Conservation (phyloP, 1,284 basidiomycete species). For the Ganoderma lingzhi region DNA sequence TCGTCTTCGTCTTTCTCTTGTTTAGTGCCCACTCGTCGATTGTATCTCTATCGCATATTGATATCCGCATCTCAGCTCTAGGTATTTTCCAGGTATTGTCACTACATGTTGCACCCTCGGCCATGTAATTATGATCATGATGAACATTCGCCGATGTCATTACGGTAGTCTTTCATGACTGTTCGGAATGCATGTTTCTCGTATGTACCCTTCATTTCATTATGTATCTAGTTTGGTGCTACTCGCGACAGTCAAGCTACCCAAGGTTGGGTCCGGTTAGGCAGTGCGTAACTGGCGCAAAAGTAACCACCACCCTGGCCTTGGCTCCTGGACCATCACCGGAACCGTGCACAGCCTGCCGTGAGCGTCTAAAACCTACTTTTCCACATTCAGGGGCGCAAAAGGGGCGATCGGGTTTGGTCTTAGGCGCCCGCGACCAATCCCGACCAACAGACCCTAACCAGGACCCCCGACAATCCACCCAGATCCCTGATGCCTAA, state of each 20-base stretch:
- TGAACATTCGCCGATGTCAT: slow-evolving; percentile 20
- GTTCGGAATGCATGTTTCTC: slow-evolving; percentile 31
- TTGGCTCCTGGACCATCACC: background rate
- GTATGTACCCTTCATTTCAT: slow-evolving; percentile 11
- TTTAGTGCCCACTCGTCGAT: slow-evolving; percentile 31
- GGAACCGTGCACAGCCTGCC: background rate
- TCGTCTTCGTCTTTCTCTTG: slow-evolving; percentile 15
- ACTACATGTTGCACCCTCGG: slow-evolving; percentile 33
- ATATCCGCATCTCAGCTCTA: slow-evolving; percentile 32
- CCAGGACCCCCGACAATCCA: no score
- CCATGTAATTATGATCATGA: slow-evolving; percentile 31
- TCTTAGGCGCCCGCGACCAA: no score
- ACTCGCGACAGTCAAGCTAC: background rate
- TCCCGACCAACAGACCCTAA: no score
- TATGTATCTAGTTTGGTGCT: background rate
- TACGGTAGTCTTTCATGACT: slow-evolving; percentile 30
- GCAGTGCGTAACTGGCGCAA: background rate
- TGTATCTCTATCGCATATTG: slow-evolving; percentile 37
- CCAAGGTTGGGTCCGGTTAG: background rate
- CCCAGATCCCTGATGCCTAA: no score
- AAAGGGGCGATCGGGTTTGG: no score
- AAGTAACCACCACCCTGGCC: background rate
- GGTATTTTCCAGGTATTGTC: slow-evolving; percentile 28
- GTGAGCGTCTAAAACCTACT: no score
- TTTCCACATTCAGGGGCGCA: no score